Evolutionary conservation across 2,329 filamentous ascomycete species (phyloP).

Genomic region (Capronia coronata): DNA sequence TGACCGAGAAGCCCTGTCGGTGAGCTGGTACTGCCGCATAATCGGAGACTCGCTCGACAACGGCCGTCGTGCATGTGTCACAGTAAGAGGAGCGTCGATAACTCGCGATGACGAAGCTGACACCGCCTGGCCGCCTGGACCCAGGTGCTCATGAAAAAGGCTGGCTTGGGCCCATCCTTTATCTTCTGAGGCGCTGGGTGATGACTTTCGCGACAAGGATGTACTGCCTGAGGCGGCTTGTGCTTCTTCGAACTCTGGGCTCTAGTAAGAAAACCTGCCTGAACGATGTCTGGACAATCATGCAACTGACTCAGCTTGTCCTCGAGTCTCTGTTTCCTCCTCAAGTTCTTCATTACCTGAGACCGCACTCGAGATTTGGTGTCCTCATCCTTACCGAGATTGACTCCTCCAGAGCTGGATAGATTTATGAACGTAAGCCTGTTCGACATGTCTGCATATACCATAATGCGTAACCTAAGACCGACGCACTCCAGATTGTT

Average conservation of each 20-base stretch:
- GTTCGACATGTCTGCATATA: neutral
- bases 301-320: slow-evolving; percentile 3
- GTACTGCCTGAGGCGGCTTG: neutral
- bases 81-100: neutral
- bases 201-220: neutral
- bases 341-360: slow-evolving; percentile 12
- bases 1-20: neutral
- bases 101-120: neutral
- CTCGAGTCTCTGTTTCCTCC: slow-evolving; percentile 9
- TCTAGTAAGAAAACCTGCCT: neutral
- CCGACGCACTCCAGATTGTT: no score
- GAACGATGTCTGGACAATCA: neutral
- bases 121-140: neutral
- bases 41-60: neutral
- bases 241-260: slow-evolving; percentile 8
- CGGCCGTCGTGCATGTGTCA: neutral
- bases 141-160: neutral
- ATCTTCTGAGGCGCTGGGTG: neutral
- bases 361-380: slow-evolving; percentile 4
- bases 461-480: neutral
- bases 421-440: slow-evolving; percentile 9
- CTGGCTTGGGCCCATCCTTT: no score
- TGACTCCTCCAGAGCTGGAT: neutral
- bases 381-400: slow-evolving; percentile 4
- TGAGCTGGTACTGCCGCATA: neutral